Percentiles rank a stretch among this genome's conserved stretches.
Conservation (phyloP, 73 alveolate species). For the Tetrahymena elliotti region DNA sequence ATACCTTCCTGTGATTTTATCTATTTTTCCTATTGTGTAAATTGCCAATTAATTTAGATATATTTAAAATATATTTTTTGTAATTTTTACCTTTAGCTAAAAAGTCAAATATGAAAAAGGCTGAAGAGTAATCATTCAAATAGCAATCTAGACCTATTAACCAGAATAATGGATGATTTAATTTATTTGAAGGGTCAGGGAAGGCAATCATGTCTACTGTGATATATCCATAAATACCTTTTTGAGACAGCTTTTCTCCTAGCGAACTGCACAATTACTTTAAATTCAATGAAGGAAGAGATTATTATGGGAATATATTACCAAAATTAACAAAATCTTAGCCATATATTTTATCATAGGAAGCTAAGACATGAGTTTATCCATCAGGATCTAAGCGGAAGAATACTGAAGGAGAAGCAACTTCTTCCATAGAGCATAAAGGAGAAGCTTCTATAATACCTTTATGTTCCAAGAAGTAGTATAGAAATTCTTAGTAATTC, state of each 20-base stretch:
- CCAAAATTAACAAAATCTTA: slow-evolving; percentile 84
- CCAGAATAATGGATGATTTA: slow-evolving; percentile 76
- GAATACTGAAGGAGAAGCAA: slow-evolving; percentile 80
- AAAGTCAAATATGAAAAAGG: slow-evolving; percentile 66
- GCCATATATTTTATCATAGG: slow-evolving; percentile 85
- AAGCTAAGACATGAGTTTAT: slow-evolving; percentile 66
- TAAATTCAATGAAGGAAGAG: slow-evolving; percentile 68
- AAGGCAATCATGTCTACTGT: slow-evolving; percentile 67
- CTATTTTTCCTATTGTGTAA: slow-evolving; percentile 76
- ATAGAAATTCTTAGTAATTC: slow-evolving; percentile 79
- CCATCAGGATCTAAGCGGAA: slow-evolving; percentile 92
- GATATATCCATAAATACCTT: slow-evolving; percentile 57
- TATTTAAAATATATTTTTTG: not conserved
- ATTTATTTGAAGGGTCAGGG: slow-evolving; percentile 68
- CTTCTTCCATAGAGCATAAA: slow-evolving; percentile 56
- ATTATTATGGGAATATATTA: slow-evolving; percentile 81
- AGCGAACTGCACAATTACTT: slow-evolving; percentile 57
- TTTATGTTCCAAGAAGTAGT: slow-evolving; percentile 70
- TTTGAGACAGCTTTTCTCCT: slow-evolving; percentile 60
- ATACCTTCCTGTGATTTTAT: slow-evolving; percentile 68
- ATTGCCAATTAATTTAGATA: no score
- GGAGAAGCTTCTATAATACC: slow-evolving; percentile 97
- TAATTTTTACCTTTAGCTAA: slow-evolving; percentile 58
- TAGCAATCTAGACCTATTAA: slow-evolving; percentile 68
- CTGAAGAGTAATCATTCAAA: slow-evolving; percentile 54